Percentiles rank a stretch among this genome's conserved stretches.
phyloP scores from a whole-genome alignment of 192 early-diverging fungal species.

The Linnemannia schmuckeri region DNA sequence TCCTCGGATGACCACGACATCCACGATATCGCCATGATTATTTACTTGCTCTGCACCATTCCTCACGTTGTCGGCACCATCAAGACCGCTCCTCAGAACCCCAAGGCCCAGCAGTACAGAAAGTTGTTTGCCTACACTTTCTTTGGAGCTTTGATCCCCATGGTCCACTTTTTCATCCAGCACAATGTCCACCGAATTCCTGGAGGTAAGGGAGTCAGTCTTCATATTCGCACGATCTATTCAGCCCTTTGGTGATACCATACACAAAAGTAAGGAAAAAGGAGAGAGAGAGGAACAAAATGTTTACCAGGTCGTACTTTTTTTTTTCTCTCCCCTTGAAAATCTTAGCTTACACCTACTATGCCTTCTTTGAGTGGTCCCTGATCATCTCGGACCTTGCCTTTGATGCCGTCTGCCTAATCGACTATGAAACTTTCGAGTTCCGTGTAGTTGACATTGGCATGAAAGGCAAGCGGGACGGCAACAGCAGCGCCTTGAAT shows the following conservation, averaged over 20 bases:
- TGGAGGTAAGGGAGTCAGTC: constrained; percentile 61
- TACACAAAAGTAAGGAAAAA: not conserved
- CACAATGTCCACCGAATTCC: constrained; percentile 83
- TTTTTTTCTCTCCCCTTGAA: not conserved
- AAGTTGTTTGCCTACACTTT: constrained; percentile 69
- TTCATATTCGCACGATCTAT: not conserved
- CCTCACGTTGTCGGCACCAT: constrained; percentile 79
- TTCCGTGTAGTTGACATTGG: constrained; percentile 62
- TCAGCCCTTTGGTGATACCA: not conserved
- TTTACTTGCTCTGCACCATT: constrained; percentile 82
- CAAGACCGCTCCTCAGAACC: constrained; percentile 61
- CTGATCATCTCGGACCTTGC: constrained; percentile 83
- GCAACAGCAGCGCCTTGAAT: constrained; percentile 9
- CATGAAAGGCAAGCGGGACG: constrained; percentile 21
- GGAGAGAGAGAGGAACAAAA: not conserved
- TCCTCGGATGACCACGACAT: constrained; percentile 83
- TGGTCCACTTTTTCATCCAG: constrained; percentile 83
- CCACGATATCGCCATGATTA: constrained; percentile 86
- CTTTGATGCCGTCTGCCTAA: constrained; percentile 79
- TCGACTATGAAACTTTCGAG: constrained; percentile 74
- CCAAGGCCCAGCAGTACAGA: constrained; percentile 66
- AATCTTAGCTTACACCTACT: constrained; percentile 75
- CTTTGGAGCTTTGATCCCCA: constrained; percentile 78
- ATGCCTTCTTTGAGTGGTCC: constrained; percentile 89
- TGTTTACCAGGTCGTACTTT: not conserved